Conservation (phyloP, 495 filamentous ascomycete species). For the Copromyces sp. region DNA sequence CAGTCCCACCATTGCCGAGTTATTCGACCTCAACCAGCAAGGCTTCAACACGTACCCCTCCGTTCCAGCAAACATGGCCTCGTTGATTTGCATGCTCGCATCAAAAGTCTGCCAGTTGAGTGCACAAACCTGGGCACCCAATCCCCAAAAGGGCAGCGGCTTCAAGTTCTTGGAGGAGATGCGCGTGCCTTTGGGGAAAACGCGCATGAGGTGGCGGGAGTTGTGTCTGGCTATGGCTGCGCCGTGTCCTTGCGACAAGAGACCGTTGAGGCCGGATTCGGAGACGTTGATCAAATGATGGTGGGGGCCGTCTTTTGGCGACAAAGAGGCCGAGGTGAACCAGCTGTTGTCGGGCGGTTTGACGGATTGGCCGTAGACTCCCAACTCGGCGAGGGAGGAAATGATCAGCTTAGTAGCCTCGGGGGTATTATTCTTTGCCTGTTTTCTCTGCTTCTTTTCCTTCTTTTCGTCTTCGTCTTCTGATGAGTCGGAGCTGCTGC, state of each 20-base stretch:
- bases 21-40: constrained; percentile 31
- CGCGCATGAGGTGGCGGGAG: constrained; percentile 42
- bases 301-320: constrained; percentile 35
- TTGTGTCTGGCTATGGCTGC: constrained; percentile 40
- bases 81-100: constrained; percentile 44
- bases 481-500: too few species aligned
- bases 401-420: constrained; percentile 30
- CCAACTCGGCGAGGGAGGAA: constrained; percentile 38
- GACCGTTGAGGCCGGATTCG: constrained; percentile 34
- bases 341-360: constrained; percentile 45
- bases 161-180: constrained; percentile 45
- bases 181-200: constrained; percentile 46
- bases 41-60: constrained; percentile 47
- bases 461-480: constrained; percentile 28
- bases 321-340: constrained; percentile 21
- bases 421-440: constrained; percentile 25
- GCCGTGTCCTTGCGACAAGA: constrained; percentile 21
- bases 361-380: constrained; percentile 47
- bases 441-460: constrained; percentile 30
- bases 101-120: constrained; percentile 51
- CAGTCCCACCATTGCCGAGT: constrained; percentile 24
- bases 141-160: constrained; percentile 40
- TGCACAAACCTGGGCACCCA: constrained; percentile 46
- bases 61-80: constrained; percentile 43
- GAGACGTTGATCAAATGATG: constrained; percentile 50